These are phyloP conservation scores for Brettanomyces naardenensis DNA, from an alignment of 805 yeast species.

Conservation along the genomic window DNA sequence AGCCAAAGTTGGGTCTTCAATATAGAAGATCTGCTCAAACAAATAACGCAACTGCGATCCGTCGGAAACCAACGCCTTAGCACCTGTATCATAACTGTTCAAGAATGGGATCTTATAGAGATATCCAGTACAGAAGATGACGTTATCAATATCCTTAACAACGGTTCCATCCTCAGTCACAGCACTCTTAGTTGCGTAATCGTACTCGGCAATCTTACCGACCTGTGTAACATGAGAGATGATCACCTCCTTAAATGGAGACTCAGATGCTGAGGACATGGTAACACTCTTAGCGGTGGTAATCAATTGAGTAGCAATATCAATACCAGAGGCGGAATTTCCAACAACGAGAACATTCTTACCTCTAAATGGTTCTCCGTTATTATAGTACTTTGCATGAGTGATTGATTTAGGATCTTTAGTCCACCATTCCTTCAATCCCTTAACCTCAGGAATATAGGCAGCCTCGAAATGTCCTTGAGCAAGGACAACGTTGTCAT, in stretches of 20 bases:
- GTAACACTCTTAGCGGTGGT: conserved; percentile 23
- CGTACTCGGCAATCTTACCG: conserved; percentile 19
- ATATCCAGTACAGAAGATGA: conserved; percentile 74
- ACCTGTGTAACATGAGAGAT: conserved; percentile 19
- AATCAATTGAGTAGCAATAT: conserved; percentile 30
- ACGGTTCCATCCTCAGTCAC: conserved; percentile 41
- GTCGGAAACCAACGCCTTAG: conserved; percentile 20
- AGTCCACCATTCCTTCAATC: conserved; percentile 29
- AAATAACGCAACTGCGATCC: conserved; percentile 31
- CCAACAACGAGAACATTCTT: conserved; percentile 30
- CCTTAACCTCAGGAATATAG: conserved; percentile 34
- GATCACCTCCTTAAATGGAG: conserved; percentile 22
- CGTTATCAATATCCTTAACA: conserved; percentile 40
- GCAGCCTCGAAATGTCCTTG: conserved; percentile 44
- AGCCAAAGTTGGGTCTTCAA: conserved; percentile 37
- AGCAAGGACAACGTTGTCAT: conserved; percentile 34
- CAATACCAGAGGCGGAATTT: conserved; percentile 68
- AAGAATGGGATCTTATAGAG: conserved; percentile 58
- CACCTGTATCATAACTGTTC: conserved; percentile 24
- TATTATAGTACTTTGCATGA: conserved; percentile 38
- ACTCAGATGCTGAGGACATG: conserved; percentile 23
- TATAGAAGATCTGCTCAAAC: conserved; percentile 40
- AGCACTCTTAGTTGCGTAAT: conserved; percentile 26
- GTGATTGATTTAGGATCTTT: conserved; percentile 25
- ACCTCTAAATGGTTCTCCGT: conserved; percentile 24